Conservation (phyloP, 306 rosid genomes). For the Crotalaria pallida region DNA sequence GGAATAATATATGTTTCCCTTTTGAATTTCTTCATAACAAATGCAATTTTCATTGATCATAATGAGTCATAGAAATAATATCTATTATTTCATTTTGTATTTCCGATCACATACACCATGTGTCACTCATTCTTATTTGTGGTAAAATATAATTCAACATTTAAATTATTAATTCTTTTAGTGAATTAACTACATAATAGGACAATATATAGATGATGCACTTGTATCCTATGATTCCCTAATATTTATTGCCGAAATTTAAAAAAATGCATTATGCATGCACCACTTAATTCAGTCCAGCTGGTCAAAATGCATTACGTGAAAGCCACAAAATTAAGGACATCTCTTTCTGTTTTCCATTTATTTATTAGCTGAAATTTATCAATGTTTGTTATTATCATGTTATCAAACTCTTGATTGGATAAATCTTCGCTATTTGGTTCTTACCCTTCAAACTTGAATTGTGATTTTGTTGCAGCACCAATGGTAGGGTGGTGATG, state of each 20-base stretch:
- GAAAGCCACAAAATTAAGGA: conserved; percentile 22
- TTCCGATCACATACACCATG: too few relatives aligned
- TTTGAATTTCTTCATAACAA: too few relatives aligned
- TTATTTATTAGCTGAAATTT: not conserved
- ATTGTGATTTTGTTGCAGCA: conserved; percentile 17
- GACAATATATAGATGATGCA: too few relatives aligned
- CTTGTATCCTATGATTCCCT: not conserved
- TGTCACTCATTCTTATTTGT: too few relatives aligned
- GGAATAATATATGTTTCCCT: too few relatives aligned
- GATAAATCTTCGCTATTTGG: not conserved
- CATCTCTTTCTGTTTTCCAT: not conserved
- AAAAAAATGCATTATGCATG: not conserved
- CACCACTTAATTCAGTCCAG: not conserved
- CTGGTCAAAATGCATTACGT: conserved; percentile 19
- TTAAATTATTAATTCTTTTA: too few relatives aligned
- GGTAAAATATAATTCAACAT: too few relatives aligned
- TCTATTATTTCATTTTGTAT: too few relatives aligned
- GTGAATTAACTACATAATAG: too few relatives aligned
- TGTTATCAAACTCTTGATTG: not conserved
- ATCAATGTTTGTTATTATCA: not conserved
- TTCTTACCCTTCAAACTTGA: conserved; percentile 32
- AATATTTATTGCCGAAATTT: not conserved
- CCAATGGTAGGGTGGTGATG: not conserved
- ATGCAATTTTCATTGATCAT: too few relatives aligned
- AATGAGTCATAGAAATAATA: too few relatives aligned